phyloP scores from a whole-genome alignment of 1,284 basidiomycete genomes.

The Macrocybe sp. region DNA sequence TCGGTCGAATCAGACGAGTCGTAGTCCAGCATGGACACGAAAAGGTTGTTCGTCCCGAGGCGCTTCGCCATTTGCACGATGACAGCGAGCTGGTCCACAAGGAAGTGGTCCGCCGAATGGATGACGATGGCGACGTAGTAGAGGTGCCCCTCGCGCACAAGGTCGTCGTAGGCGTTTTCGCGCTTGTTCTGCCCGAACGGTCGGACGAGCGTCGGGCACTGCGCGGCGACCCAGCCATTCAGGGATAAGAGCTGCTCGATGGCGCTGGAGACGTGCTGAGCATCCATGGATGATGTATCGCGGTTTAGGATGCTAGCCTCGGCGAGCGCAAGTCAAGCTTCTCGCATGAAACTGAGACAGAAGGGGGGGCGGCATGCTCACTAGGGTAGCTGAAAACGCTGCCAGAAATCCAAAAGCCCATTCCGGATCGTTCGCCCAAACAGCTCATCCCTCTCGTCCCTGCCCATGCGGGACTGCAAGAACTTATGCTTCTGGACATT shows the following conservation, averaged over 20 bases:
- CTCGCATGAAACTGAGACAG: background rate
- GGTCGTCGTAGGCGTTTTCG: slow-evolving; percentile 84
- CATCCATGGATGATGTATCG: slow-evolving; percentile 84
- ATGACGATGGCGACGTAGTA: slow-evolving; percentile 93
- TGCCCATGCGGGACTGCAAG: slow-evolving; percentile 79
- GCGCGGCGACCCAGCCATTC: slow-evolving; percentile 98
- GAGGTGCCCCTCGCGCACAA: slow-evolving; percentile 75
- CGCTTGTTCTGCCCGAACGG: slow-evolving; percentile 87
- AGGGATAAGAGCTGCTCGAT: slow-evolving; percentile 89
- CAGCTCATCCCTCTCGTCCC: slow-evolving; percentile 79
- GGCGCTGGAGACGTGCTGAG: slow-evolving; percentile 79
- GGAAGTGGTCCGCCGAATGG: slow-evolving; percentile 95
- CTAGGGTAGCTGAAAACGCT: slow-evolving; percentile 86
- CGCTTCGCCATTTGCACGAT: slow-evolving; percentile 91
- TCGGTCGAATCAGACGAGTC: slow-evolving; percentile 90
- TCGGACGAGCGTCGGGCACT: slow-evolving; percentile 84
- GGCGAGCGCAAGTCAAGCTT: background rate
- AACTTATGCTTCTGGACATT: slow-evolving; percentile 87
- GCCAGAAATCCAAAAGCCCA: slow-evolving; percentile 86
- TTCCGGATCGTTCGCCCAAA: slow-evolving; percentile 71
- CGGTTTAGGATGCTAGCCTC: slow-evolving; percentile 61
- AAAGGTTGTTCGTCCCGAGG: slow-evolving; percentile 82
- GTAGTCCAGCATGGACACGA: slow-evolving; percentile 96
- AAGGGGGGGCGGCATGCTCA: slow-evolving; percentile 31
- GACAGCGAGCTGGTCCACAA: slow-evolving; percentile 93